Base-by-base conservation (phyloP, 2,329 filamentous ascomycete genomes). In the Fusarium setosum region DNA sequence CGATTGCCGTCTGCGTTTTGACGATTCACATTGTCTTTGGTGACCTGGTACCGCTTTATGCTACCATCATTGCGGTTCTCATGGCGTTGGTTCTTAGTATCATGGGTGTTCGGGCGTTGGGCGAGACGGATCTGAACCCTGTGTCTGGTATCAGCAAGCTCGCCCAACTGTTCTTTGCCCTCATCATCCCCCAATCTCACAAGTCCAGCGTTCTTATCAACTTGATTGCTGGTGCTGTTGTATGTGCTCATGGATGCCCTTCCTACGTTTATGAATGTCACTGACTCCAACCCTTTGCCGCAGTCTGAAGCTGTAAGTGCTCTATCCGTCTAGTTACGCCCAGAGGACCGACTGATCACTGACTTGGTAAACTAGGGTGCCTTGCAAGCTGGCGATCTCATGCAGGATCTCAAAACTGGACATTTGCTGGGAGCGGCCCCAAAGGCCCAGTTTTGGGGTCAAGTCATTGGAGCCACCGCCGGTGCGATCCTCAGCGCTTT, bases 381-480 rank as follows among this genome's bases (percentile, higher is more conserved):
- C 4, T 83, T 98, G 5, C 96, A 99, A 81, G 95, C 96, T 4
- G 96, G 96, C 9, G 96, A 99, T 77, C 88, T 99, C 55, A 92
- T 99, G 86, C 96, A 99, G 76, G 96, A 99, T 75, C 86, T 99
- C 26, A 99, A 99, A 77, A 97, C 96, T 0, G 96, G 96, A 0
- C 94, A 99, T 77, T 82, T 99, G 0, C 86, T 99, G 1, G 94
- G 95, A 11, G 96, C 96, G 1, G 92, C 93, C 4, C 96, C 96
- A 0, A 96, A 92, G 70, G 96, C 96, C 0, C 96, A 99, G 73
- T 99, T 99, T 76, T 97, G 93, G 85, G 96, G 96, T 1, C 96
- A 99, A 75, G 88, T 98, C 18, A 94, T 99, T 52, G 96, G 96
- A 5, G 93, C 91, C 32, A 90, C 92, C 0, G 89, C 92, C 3